Base-by-base conservation (phyloP, 2,329 filamentous ascomycete genomes). In the Simplicillium sp. region DNA sequence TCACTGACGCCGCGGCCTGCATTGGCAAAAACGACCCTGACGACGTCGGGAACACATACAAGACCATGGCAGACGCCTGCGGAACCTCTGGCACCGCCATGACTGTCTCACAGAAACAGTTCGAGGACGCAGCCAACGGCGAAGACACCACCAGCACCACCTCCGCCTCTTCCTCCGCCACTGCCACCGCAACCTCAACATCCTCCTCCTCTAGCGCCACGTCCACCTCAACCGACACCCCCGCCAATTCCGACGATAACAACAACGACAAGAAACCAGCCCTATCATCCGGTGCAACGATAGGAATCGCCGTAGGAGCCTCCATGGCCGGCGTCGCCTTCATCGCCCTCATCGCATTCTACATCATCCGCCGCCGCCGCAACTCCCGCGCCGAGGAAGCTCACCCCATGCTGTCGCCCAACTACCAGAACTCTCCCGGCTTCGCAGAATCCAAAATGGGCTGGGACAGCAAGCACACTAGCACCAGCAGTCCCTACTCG, bases 1-100 rank as follows among this genome's bases (percentile, higher is more conserved):
- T 71, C 42, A 61, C 59, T n/a, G 56, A 56, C 20, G 46, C 64
- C 7, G 69, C 67, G 2, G 41, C 42, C 4, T 73, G 69, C 50
- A 49, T 72, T 13, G 65, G 61, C 9, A 42, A 46, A 14, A 29
- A 50, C 3, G 60, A 58, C 34, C 48, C 50, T 1, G 43, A 17
- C 29, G 61, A 67, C 34, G 46, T 70, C 7, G 42, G 51, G 16
- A 50, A 51, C n/a, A 62, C 67, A 31, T 72, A 68, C 46, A 45
- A 54, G 9, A 62, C 54, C 7, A 59, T 72, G 54, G 38, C 49
- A 3, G 50, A 47, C 18, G 64, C 65, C 18, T 73, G 69, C 50
- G 46, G 48, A 9, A 55, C 59, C 34, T 67, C 65, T 3, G 53
- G 59, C 13, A 67, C 65, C 11, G 62, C 61, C 2, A 48, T 72